Conservation (phyloP, 1,284 basidiomycete species). For the Cryptococcus sp. region DNA sequence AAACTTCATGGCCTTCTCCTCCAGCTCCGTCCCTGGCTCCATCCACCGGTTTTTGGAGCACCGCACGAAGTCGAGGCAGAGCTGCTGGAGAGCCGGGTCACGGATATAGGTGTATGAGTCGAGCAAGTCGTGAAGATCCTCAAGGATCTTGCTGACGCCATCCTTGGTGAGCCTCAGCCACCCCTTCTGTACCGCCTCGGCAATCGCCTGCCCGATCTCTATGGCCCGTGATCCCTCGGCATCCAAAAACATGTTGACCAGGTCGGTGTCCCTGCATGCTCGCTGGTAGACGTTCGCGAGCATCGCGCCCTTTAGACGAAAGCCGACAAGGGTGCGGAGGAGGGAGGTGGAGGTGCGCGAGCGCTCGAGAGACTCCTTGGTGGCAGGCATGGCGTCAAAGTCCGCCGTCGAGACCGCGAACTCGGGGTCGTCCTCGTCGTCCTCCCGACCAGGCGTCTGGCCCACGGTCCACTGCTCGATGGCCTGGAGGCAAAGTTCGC, state of each 20-base stretch:
- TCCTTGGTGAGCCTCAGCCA: slow-evolving; percentile 58
- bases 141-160: slow-evolving; percentile 58
- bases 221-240: slow-evolving; percentile 59
- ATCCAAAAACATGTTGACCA: slow-evolving; percentile 60
- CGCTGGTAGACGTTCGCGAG: slow-evolving; percentile 55
- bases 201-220: slow-evolving; percentile 58
- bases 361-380: slow-evolving; percentile 34
- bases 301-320: slow-evolving; percentile 56
- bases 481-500: slow-evolving; percentile 7
- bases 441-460: neutral
- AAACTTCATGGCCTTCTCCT: slow-evolving; percentile 55
- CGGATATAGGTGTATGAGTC: slow-evolving; percentile 59
- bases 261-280: slow-evolving; percentile 61
- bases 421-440: slow-evolving; percentile 57
- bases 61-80: slow-evolving; percentile 63
- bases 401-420: slow-evolving; percentile 60
- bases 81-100: slow-evolving; percentile 57
- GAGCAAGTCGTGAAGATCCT: slow-evolving; percentile 58
- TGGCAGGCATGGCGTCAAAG: slow-evolving; percentile 35
- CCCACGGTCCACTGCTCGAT: neutral
- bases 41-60: slow-evolving; percentile 67
- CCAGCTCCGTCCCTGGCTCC: slow-evolving; percentile 51
- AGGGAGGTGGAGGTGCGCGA: slow-evolving; percentile 25
- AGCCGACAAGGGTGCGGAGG: slow-evolving; percentile 32
- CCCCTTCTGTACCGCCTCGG: slow-evolving; percentile 58